These are phyloP conservation scores for Extremus antarcticus DNA, from an alignment of 495 filamentous ascomycete genomes.

Conservation along the genomic window DNA sequence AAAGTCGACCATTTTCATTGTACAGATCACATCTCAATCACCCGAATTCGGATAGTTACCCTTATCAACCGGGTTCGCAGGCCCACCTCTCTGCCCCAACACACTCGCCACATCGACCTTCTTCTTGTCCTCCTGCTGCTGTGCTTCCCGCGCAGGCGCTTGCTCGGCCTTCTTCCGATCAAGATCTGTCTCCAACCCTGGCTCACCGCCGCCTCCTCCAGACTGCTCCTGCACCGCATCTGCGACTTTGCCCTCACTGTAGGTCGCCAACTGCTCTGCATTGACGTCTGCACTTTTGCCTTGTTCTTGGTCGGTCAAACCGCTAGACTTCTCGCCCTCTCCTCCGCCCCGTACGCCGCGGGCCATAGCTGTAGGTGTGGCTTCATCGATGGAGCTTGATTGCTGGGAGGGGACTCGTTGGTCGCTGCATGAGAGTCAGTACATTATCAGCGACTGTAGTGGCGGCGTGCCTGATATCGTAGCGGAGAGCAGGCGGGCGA, in stretches of 20 bases:
- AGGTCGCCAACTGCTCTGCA: conserved; percentile 30
- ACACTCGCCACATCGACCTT: conserved; percentile 27
- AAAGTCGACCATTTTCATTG: too few relatives aligned
- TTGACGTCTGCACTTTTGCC: conserved; percentile 30
- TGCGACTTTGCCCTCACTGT: conserved; percentile 30
- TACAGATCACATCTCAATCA: too few relatives aligned
- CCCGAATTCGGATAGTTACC: conserved; percentile 21
- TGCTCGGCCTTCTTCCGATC: conserved; percentile 38
- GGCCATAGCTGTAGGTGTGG: conserved; percentile 21
- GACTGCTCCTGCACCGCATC: conserved; percentile 24
- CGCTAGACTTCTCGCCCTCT: conserved; percentile 27
- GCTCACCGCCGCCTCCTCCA: conserved; percentile 16
- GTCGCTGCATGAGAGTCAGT: conserved; percentile 15
- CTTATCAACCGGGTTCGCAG: conserved; percentile 31
- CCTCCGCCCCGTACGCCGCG: conserved; percentile 28
- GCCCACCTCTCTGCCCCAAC: conserved; percentile 31
- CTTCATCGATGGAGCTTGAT: conserved; percentile 11
- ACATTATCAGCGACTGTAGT: not conserved
- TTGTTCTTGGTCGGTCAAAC: conserved; percentile 25
- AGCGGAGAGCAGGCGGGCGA: too few relatives aligned
- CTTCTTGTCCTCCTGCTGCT: conserved; percentile 23
- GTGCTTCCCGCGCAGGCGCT: conserved; percentile 22
- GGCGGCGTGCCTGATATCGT: too few relatives aligned
- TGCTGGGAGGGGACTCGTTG: conserved; percentile 25
- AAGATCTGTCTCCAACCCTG: conserved; percentile 29